These are phyloP conservation scores for Hirsutella thompsonii DNA, from an alignment of 2,329 filamentous ascomycete genomes.

Conservation along the genomic window DNA sequence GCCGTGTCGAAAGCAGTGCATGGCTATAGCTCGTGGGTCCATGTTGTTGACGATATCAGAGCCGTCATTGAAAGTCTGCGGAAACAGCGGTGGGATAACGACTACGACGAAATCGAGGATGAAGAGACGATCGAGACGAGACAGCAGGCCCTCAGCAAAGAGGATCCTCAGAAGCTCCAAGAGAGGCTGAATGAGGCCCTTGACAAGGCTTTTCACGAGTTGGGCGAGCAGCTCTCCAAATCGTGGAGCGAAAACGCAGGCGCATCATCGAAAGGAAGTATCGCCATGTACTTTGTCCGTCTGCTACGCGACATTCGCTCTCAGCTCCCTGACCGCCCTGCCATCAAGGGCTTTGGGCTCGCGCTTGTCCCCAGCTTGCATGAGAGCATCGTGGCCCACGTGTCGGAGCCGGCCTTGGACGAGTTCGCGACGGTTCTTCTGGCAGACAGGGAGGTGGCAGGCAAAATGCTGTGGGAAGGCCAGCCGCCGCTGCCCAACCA, in stretches of 20 bases:
- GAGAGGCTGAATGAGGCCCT: conserved; percentile 45
- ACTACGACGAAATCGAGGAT: conserved; percentile 60
- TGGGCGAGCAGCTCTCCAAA: conserved; percentile 41
- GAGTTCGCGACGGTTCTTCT: conserved; percentile 29
- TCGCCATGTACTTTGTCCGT: conserved; percentile 57
- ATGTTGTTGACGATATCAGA: conserved; percentile 55
- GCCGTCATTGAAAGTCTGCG: conserved; percentile 51
- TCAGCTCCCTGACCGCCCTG: conserved; percentile 42
- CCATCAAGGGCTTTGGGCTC: conserved; percentile 42
- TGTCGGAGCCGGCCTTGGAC: conserved; percentile 36
- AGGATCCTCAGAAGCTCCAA: conserved; percentile 55
- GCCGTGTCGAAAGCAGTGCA: conserved; percentile 48
- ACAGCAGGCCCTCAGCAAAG: conserved; percentile 54
- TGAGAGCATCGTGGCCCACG: conserved; percentile 39
- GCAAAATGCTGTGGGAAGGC: conserved; percentile 69
- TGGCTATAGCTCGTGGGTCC: conserved; percentile 60
- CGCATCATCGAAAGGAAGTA: conserved; percentile 32
- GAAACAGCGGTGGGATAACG: conserved; percentile 62
- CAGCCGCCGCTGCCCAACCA: conserved; percentile 62
- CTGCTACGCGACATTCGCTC: conserved; percentile 61
- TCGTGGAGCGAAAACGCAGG: conserved; percentile 35
- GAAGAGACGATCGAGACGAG: conserved; percentile 56
- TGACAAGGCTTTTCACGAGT: conserved; percentile 39
- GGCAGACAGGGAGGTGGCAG: conserved; percentile 36
- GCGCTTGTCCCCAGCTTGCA: conserved; percentile 53